Evolutionary conservation across 2,329 filamentous ascomycete species (phyloP), one percentile per base, ranked within the genome.

Genomic region (Talaromyces sp.): DNA sequence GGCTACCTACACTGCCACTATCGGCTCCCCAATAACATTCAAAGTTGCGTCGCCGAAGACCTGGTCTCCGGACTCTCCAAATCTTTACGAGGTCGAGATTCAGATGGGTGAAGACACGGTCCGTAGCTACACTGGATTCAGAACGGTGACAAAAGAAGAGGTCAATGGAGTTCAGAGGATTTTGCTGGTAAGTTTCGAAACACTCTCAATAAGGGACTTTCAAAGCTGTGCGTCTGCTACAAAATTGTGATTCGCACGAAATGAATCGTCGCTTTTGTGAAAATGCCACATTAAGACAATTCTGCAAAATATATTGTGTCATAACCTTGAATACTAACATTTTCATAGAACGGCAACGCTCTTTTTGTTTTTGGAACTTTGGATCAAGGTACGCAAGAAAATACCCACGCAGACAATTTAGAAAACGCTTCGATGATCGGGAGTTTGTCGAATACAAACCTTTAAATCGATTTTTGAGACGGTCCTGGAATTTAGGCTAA

Each of bases 331-430:
- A 17, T 38, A 17, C 35, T 38, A n/a, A 38, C 35, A 17, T n/a
- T 38, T 38, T n/a, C 14, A 38, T 38, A 38, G 26, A 91, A 90
- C 62, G 86, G 85, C 24, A 79, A 88, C 58, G 88, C 88, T 32
- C 75, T 85, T 38, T 90, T 90, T 70, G 79, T 83, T 35, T 86
- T 88, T 54, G 85, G 87, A 3, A 86, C 87, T 0, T 77, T 90
- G 0, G 88, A 91, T 61, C 88, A 38, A 38, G 35, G 35, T 38
- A 6, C 35, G 35, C n/a, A n/a, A n/a, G 35, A 38, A 35, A 14
- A 38, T 8, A n/a, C 2, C 12, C 35, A n/a, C 17, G 17, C 12
- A 35, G 5, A 35, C 12, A 35, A 4, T 11, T 2, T 35, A 3
- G 14, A 14, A 35, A 35, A 14, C 35, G 2, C 35, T 7, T n/a